phyloP scores from a whole-genome alignment of 495 filamentous ascomycete species.

The Penicillium pulvis region DNA sequence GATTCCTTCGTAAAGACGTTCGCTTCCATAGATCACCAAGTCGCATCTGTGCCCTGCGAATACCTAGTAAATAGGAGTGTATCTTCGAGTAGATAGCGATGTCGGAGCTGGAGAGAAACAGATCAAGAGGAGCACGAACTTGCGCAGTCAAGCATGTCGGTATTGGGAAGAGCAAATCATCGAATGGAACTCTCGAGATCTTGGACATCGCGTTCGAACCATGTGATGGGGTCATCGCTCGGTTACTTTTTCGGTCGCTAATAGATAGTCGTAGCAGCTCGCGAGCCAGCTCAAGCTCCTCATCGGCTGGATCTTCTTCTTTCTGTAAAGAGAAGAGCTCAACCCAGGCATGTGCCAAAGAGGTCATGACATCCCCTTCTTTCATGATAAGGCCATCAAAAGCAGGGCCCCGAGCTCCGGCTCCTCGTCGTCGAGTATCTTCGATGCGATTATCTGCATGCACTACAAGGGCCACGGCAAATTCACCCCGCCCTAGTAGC shows the following conservation, averaged over 20 bases:
- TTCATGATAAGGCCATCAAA: slow-evolving; percentile 68
- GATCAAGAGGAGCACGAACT: slow-evolving; percentile 77
- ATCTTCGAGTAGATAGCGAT: slow-evolving; percentile 77
- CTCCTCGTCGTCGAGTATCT: slow-evolving; percentile 43
- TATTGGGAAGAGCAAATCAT: slow-evolving; percentile 79
- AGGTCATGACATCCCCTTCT: slow-evolving; percentile 79
- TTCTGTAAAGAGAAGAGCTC: slow-evolving; percentile 72
- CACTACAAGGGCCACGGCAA: slow-evolving; percentile 79
- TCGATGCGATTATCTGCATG: slow-evolving; percentile 77
- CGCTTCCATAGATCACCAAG: slow-evolving; percentile 85
- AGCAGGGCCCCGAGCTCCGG: slow-evolving; percentile 25
- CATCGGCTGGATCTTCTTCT: slow-evolving; percentile 72
- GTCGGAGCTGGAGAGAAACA: slow-evolving; percentile 79
- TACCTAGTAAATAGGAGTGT: slow-evolving; percentile 81
- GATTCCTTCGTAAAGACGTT: slow-evolving; percentile 69
- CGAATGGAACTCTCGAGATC: slow-evolving; percentile 57
- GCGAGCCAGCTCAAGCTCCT: slow-evolving; percentile 75
- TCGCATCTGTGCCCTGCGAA: slow-evolving; percentile 79
- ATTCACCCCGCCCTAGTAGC: slow-evolving; percentile 84
- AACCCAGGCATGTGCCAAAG: slow-evolving; percentile 74
- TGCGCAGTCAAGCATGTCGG: slow-evolving; percentile 71
- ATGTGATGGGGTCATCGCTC: slow-evolving; percentile 35
- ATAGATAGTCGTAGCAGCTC: slow-evolving; percentile 73
- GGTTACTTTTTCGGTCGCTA: slow-evolving; percentile 31
- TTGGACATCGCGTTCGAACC: slow-evolving; percentile 27